Percentiles rank a stretch among this genome's conserved stretches.
These are phyloP conservation scores for Globisporangium mamillatum DNA, from an alignment of 352 stramenopile genomes.

Conservation along the genomic window DNA sequence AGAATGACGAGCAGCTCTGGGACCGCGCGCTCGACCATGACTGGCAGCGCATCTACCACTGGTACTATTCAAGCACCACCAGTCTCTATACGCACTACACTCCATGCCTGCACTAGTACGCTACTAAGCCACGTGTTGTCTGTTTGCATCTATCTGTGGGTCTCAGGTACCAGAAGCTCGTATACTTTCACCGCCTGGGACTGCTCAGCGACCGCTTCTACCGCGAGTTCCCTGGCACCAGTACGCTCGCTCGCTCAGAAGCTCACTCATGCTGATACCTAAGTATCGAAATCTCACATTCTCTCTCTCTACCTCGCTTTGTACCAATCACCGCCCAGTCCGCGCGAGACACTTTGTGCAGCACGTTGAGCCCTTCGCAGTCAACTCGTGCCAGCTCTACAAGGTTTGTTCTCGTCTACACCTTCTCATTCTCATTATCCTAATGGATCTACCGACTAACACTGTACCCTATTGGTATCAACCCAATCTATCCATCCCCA, in stretches of 20 bases:
- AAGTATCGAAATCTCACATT: background rate
- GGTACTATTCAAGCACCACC: conserved; percentile 21
- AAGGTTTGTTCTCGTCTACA: conserved; percentile 28
- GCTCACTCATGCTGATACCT: background rate
- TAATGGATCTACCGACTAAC: background rate
- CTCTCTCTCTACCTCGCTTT: background rate
- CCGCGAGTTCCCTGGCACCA: conserved; percentile 50
- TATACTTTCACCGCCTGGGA: conserved; percentile 71
- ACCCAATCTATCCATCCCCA: background rate
- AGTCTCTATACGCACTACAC: too few species aligned
- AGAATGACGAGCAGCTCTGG: conserved; percentile 38
- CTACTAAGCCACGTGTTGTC: background rate
- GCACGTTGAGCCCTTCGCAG: conserved; percentile 60
- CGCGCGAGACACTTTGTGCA: conserved; percentile 56
- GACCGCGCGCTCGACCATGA: conserved; percentile 55
- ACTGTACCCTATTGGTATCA: background rate
- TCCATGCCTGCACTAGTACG: too few species aligned
- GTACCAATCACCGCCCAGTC: conserved; percentile 19
- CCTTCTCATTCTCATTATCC: background rate
- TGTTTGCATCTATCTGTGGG: background rate
- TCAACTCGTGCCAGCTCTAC: conserved; percentile 50
- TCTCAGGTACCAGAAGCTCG: conserved; percentile 61
- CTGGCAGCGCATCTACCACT: conserved; percentile 64
- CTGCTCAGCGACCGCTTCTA: conserved; percentile 68
- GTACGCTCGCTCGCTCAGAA: conserved; percentile 22